Evolutionary conservation across 2,329 filamentous ascomycete genomes (phyloP).

Genomic region (Corinectria fuckeliana): DNA sequence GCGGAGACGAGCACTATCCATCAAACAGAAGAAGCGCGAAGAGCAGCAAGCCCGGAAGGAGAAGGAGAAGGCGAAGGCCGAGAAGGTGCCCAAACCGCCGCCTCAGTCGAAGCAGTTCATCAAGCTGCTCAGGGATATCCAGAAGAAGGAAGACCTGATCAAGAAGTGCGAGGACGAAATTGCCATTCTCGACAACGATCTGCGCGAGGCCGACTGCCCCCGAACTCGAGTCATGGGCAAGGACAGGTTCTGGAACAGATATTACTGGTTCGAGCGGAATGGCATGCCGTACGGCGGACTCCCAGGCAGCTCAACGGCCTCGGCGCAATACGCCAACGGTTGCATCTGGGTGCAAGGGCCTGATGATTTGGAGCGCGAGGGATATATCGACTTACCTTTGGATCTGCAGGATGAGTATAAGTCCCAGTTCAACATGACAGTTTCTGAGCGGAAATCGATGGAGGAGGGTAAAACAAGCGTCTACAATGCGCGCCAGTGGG

Average conservation of each 20-base stretch:
- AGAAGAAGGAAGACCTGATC: slow-evolving; percentile 83
- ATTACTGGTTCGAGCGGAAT: slow-evolving; percentile 99
- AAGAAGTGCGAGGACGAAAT: slow-evolving; percentile 86
- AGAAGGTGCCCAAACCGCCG: slow-evolving; percentile 63
- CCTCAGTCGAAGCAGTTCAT: slow-evolving; percentile 89
- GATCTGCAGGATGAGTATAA: slow-evolving; percentile 79
- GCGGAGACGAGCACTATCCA: slow-evolving; percentile 61
- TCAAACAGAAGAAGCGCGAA: slow-evolving; percentile 80
- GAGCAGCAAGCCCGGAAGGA: slow-evolving; percentile 69
- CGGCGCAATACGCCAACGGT: slow-evolving; percentile 89
- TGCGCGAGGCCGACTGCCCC: slow-evolving; percentile 92
- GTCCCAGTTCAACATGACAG: slow-evolving; percentile 78
- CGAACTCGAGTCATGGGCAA: slow-evolving; percentile 89
- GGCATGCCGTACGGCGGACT: slow-evolving; percentile 95
- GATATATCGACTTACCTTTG: slow-evolving; percentile 79
- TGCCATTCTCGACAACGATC: slow-evolving; percentile 83
- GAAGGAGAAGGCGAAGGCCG: slow-evolving; percentile 64
- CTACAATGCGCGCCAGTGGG: slow-evolving; percentile 82
- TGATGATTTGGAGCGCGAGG: slow-evolving; percentile 83
- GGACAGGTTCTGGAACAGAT: slow-evolving; percentile 97
- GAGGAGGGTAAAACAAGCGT: slow-evolving; percentile 88
- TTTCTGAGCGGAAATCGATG: slow-evolving; percentile 80
- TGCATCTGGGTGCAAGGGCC: slow-evolving; percentile 97
- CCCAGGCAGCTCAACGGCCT: slow-evolving; percentile 84
- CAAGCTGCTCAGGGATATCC: slow-evolving; percentile 86